A percentile compares a stretch with the other conserved stretches of the same genome.
These are phyloP conservation scores for Trichoderma koningii DNA, from an alignment of 2,329 filamentous ascomycete genomes.

Conservation along the genomic window DNA sequence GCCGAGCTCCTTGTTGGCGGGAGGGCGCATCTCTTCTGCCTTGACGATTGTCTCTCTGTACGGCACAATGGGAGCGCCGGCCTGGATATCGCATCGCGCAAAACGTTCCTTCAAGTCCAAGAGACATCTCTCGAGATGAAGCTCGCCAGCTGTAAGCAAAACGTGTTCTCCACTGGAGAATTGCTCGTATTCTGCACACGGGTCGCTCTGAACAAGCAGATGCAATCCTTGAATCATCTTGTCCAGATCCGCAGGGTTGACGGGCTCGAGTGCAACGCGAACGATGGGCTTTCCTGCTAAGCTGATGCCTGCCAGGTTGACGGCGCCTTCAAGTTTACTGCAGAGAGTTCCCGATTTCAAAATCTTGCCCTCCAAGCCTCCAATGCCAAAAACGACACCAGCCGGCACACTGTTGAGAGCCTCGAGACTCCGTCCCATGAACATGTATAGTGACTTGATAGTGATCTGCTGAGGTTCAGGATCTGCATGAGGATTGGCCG, in stretches of 20 bases:
- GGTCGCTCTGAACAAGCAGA: constrained; percentile 89
- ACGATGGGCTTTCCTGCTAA: constrained; percentile 88
- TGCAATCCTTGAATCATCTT: constrained; percentile 91
- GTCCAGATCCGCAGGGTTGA: constrained; percentile 84
- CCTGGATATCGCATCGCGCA: constrained; percentile 91
- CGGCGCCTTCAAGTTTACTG: constrained; percentile 79
- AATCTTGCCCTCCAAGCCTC: constrained; percentile 88
- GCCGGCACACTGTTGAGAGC: constrained; percentile 81
- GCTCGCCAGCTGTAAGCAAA: constrained; percentile 86
- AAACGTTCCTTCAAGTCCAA: constrained; percentile 93
- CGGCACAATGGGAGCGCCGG: constrained; percentile 90
- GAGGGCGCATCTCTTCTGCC: constrained; percentile 87
- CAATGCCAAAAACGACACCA: constrained; percentile 93
- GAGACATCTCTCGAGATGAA: constrained; percentile 90
- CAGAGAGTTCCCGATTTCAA: constrained; percentile 94
- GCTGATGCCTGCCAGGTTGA: constrained; percentile 84
- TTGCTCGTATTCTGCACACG: constrained; percentile 93
- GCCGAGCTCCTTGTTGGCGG: constrained; percentile 81
- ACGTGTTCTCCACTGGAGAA: constrained; percentile 94
- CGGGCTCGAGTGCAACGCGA: constrained; percentile 90
- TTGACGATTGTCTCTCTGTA: constrained; percentile 90
- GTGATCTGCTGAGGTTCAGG: constrained; percentile 80
- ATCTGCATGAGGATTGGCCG: constrained; percentile 68
- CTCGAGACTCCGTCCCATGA: constrained; percentile 92
- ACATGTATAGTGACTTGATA: constrained; percentile 85